Evolutionary conservation across 345 rosid genomes (phyloP), one percentile per base, ranked within the genome.

Genomic region (Brassica napus): DNA sequence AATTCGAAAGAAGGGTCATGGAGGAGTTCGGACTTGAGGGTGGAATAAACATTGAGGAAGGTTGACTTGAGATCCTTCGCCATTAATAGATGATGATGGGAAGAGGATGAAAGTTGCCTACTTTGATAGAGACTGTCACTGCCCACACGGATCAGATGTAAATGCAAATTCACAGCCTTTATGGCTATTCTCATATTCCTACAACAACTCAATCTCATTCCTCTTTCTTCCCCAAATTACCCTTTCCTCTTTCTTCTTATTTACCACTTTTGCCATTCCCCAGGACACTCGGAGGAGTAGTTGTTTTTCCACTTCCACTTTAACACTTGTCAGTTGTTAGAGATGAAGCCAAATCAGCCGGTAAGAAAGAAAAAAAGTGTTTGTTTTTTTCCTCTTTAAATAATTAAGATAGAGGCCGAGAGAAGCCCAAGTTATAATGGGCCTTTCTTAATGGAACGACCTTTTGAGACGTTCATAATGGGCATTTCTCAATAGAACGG

Each of bases 1-100:
- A 88, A 89, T 77, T 92, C 97, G 78, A 92, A 94, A 66, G 91
- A 86, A 32, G 97, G 89, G 68, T 94, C 98, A 15, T 87, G 63
- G 18, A 94, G 87, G 49, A 94, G 86, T 72, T 92, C 93, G 64
- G 80, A 79, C 84, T 92, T 94, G 63, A 94, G 85, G n/a, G 44
- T 65, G 6, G 81, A 49, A 85, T 89, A 94, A n/a, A 83, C 89
- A 1, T 85, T 37, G 71, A 87, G 47, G 84, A 90, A 94, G 26
- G 84, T 81, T 26, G 90, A 74, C 79, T 82, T 90, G 74, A 85
- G 90, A 86, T 39, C 47, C 81, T 89, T 91, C 81, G 89, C 89
- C 93, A 92, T 90, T 54, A 80, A 28, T 66, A 49, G 18, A 14
- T 44, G 54, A 37, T 37, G 11, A 49, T 49, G 57, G 16, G 57